These are phyloP conservation scores for Lentinus polychrous DNA, from an alignment of 1,284 basidiomycete species.

Conservation along the genomic window DNA sequence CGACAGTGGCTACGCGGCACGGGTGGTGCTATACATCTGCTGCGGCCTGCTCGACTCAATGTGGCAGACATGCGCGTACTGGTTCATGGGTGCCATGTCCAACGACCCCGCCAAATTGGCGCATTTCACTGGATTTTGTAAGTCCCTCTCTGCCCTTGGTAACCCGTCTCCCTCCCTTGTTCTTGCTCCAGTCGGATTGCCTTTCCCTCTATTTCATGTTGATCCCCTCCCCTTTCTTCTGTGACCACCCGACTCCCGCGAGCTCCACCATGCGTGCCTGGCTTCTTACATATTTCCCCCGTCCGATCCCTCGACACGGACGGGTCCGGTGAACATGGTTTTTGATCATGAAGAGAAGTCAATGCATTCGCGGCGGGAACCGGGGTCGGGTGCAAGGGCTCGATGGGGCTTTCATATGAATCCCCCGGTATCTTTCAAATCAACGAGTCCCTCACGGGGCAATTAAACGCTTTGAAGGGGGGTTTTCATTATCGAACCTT, in stretches of 20 bases:
- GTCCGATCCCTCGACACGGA: not conserved
- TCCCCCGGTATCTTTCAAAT: too few relatives aligned
- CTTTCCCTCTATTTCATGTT: not conserved
- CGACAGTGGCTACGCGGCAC: constrained; percentile 42
- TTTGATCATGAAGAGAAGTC: too few relatives aligned
- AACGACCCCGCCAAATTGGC: constrained; percentile 41
- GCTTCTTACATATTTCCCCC: constrained; percentile 7
- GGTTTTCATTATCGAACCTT: not conserved
- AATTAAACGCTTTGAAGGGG: too few relatives aligned
- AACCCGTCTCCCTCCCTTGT: not conserved
- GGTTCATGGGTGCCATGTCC: constrained; percentile 45
- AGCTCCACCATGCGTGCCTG: too few relatives aligned
- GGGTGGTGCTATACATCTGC: constrained; percentile 52
- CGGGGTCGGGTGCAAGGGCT: too few relatives aligned
- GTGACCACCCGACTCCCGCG: too few relatives aligned
- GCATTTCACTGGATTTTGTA: constrained; percentile 41
- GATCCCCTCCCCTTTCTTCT: too few relatives aligned
- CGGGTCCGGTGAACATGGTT: too few relatives aligned
- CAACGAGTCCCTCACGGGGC: too few relatives aligned
- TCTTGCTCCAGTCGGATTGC: not conserved
- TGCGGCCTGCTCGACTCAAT: constrained; percentile 48
- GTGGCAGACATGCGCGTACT: constrained; percentile 57
- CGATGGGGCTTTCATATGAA: too few relatives aligned
- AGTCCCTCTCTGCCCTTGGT: constrained; percentile 12
- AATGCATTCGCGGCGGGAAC: too few relatives aligned